Evolutionary conservation across 192 early-diverging fungal genomes (phyloP).

Genomic region (Mortierella antarctica): DNA sequence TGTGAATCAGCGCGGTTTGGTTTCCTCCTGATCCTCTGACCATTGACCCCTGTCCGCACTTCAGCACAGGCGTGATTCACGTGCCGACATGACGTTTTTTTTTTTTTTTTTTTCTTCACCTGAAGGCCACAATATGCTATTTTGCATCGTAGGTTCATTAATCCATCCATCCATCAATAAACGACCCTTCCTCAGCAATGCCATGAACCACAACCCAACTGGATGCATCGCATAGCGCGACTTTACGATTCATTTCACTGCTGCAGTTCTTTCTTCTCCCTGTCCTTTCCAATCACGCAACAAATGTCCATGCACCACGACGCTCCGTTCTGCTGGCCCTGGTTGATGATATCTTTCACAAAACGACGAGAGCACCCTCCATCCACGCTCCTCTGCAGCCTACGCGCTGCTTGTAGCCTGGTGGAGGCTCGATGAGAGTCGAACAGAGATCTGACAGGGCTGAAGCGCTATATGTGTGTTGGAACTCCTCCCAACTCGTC

Average conservation of each 20-base stretch:
- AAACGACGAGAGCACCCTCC: conserved; percentile 30
- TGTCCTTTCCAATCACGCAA: neutral
- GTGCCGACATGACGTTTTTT: conserved; percentile 11
- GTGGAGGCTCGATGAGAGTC: conserved; percentile 39
- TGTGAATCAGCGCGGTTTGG: neutral
- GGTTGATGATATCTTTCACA: conserved; percentile 52
- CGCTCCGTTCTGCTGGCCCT: conserved; percentile 6
- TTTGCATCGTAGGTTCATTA: neutral
- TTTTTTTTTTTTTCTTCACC: neutral
- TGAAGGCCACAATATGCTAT: neutral
- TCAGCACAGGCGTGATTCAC: neutral
- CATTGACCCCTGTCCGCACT: neutral
- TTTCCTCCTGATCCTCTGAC: neutral
- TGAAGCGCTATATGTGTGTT: neutral
- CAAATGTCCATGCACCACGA: neutral
- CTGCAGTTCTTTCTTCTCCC: neutral
- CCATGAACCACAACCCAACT: too few relatives aligned
- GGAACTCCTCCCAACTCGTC: neutral
- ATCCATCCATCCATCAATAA: neutral
- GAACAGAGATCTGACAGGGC: conserved; percentile 56
- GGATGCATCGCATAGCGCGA: neutral
- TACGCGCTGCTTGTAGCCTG: neutral
- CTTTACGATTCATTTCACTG: neutral
- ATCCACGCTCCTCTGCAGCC: neutral
- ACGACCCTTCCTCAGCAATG: neutral